Evolutionary conservation across 78 protist genomes (phyloP), one percentile per base, ranked within the genome.

Genomic region (Mantamonas sphyraenae): DNA sequence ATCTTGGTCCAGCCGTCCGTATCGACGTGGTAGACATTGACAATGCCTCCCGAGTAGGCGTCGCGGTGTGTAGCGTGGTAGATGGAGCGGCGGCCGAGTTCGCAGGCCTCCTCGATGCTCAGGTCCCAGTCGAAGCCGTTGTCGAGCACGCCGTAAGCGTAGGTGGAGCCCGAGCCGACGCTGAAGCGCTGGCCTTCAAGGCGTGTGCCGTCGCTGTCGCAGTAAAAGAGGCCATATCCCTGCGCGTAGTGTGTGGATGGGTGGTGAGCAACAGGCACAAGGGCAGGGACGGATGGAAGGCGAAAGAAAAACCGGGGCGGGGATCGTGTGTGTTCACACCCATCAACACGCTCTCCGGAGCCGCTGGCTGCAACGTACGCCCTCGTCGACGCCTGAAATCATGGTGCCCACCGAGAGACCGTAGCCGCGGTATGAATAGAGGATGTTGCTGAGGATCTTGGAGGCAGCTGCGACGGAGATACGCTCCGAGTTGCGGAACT

Each of bases 121-220:
- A 90, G 39, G 59, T 91, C 85, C 66, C 50, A 70, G 34, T 78
- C 19, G 83, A 85, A 98, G 24, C 86, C 95, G 20, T 86, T 24
- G 81, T 98, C 99, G n/a, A 98, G 87, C n/a, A 98, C 95, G 70
- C 99, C 99, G 72, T 96, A 97, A 22, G 99, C 99, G 68, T 86
- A 96, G 9, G 96, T 91, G 31, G 98, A 90, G 30, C 99, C 99
- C 3, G 97, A 90, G 7, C 99, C 99, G 33, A 95, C 98, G 34
- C 90, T 45, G 78, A 97, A 98, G 31, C 85, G 35, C 68, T 91
- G 55, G 30, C 92, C 93, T 42, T 79, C 68, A 22, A 96, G 38
- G 39, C 99, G 80, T 37, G 94, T 88, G 45, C 99, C 99, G 33
- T 95, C 97, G 51, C 73, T 81, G 79, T 98, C 99, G 40, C 90